Conservation (phyloP, 1,139 yeast genomes). For the Nakaseomyces glabratus region DNA sequence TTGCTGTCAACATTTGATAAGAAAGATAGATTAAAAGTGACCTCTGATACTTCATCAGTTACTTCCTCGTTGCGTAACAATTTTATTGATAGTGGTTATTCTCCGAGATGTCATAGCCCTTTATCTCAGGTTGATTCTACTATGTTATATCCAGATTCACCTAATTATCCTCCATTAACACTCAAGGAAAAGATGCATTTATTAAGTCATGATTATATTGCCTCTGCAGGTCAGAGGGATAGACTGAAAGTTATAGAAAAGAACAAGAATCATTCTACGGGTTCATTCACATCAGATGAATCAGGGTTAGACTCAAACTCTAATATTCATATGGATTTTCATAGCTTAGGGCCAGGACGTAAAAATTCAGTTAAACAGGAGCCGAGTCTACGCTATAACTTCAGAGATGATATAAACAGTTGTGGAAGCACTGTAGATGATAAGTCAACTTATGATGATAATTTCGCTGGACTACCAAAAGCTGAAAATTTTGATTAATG, state of each 20-base stretch:
- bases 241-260: slow-evolving; percentile 1
- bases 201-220: slow-evolving; percentile 2
- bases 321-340: too few relatives aligned
- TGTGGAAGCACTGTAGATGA: slow-evolving; percentile 1
- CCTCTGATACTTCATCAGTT: slow-evolving; percentile 1
- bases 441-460: background rate
- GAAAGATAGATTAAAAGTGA: background rate
- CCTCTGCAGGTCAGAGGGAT: background rate
- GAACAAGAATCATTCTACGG: slow-evolving; percentile 2
- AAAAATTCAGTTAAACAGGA: too few relatives aligned
- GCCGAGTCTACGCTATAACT: too few relatives aligned
- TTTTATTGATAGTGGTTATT: background rate
- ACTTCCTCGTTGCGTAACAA: background rate
- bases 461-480: slow-evolving; percentile 2
- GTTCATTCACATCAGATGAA: slow-evolving; percentile 1
- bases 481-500: too few relatives aligned
- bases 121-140: background rate
- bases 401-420: slow-evolving; percentile 1
- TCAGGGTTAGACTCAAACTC: slow-evolving; percentile 1
- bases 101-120: slow-evolving; percentile 3
- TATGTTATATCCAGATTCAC: slow-evolving; percentile 1
- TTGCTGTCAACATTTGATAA: slow-evolving; percentile 15
- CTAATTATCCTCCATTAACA: slow-evolving; percentile 2
- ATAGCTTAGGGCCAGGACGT: too few relatives aligned
- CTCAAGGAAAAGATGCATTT: slow-evolving; percentile 6